Evolutionary conservation across 768 basidiomycete genomes (phyloP), one percentile per base, ranked within the genome.

Genomic region (Gelatoporia subvermispora): DNA sequence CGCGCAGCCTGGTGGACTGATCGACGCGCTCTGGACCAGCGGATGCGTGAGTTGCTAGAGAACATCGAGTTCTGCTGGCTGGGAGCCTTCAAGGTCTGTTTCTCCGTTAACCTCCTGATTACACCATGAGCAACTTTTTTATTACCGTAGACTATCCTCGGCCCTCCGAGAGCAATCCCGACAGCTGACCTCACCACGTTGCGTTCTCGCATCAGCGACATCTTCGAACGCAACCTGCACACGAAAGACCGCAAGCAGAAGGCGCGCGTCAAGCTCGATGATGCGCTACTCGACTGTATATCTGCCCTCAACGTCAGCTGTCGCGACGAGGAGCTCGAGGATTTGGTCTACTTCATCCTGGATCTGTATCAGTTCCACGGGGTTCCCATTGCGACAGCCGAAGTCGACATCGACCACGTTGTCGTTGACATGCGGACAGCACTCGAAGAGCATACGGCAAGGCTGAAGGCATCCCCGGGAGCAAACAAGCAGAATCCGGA

Each of bases 41-140:
- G 92, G 20, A 63, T 99, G 59, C 72, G 79, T 48, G 79, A 81
- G 24, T 66, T 99, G 5, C 64, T 96, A 28, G 80, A 81, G 54
- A 91, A 85, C 54, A 84, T 99, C 38, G 96, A 98, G 63, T 93
- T 89, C 57, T 93, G 88, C 60, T 98, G 96, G 96, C 74, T 99
- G 2, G 95, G 96, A 1, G 93, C 87, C 18, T 97, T 96, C 79
- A 98, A 97, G 82, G 94, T 93, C 43, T 28, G 73, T 59, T 15
- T 24, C 24, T 23, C 18, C 23, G 16, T 21, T 50, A 8, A 25
- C 25, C 15, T 36, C 24, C 50, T 22, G 31, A n/a, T 16, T 15
- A n/a, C n/a, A n/a, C n/a, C 17, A 4, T 40, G 31, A 34, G 39
- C 45, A 22, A 38, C 43, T 31, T 28, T 37, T 42, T 39, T 35